Conservation (phyloP, 2,329 filamentous ascomycete genomes). For the Leptoxyphium fumago region DNA sequence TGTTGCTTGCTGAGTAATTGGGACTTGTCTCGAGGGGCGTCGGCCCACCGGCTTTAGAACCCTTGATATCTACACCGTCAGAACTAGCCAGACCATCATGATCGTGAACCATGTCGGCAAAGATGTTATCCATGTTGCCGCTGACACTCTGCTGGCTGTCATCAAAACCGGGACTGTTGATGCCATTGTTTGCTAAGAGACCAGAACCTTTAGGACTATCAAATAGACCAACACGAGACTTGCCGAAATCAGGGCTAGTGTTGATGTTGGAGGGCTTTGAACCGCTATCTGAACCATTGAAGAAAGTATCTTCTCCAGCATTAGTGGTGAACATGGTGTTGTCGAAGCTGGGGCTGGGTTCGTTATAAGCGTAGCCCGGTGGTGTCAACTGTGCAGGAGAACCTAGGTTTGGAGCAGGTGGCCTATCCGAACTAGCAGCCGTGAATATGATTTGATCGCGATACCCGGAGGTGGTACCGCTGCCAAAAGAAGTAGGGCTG, state of each 20-base stretch:
- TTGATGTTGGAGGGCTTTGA: not conserved
- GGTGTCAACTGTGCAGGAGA: conserved; percentile 14
- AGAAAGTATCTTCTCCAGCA: not conserved
- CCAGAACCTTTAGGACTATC: conserved; percentile 15
- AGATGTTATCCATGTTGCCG: conserved; percentile 19
- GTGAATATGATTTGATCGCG: conserved; percentile 16
- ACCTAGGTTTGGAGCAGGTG: conserved; percentile 11
- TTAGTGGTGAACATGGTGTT: not conserved
- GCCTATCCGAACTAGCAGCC: conserved; percentile 4
- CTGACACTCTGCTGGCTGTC: conserved; percentile 17
- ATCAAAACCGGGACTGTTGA: conserved; percentile 18
- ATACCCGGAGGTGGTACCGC: conserved; percentile 8
- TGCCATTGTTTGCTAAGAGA: conserved; percentile 10
- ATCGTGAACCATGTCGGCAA: conserved; percentile 21
- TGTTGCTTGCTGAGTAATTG: conserved; percentile 16
- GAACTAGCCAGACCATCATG: conserved; percentile 6
- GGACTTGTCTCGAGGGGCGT: conserved; percentile 8
- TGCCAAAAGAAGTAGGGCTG: conserved; percentile 1
- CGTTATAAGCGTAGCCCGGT: conserved; percentile 7
- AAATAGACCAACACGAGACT: conserved; percentile 8
- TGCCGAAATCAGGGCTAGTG: not conserved
- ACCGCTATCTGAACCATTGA: not conserved
- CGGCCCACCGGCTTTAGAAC: not conserved
- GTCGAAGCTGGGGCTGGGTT: conserved; percentile 6
- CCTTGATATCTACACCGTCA: not conserved